phyloP scores from a whole-genome alignment of 2,329 filamentous ascomycete species.

The Scytalidium lignicola region DNA sequence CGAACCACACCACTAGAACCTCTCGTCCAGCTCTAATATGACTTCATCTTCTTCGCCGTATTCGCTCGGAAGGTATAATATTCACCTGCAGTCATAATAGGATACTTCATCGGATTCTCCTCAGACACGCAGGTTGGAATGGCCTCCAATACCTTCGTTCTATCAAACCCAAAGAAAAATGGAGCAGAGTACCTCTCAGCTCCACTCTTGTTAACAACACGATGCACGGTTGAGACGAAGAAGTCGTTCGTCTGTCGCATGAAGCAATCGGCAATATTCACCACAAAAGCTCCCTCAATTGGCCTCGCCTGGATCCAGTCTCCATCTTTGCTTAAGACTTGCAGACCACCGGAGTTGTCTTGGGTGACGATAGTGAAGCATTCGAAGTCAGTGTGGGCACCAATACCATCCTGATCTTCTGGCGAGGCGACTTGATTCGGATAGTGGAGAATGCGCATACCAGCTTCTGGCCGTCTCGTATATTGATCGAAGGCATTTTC shows the following conservation, averaged over 20 bases:
- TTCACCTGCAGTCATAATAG: slow-evolving; percentile 26
- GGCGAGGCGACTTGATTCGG: slow-evolving; percentile 26
- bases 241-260: slow-evolving; percentile 77
- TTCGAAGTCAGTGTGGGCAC: slow-evolving; percentile 37
- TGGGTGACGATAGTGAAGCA: slow-evolving; percentile 36
- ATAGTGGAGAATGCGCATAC: slow-evolving; percentile 36
- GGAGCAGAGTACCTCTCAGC: slow-evolving; percentile 72
- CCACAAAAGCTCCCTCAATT: slow-evolving; percentile 35
- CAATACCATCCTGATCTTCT: slow-evolving; percentile 28
- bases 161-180: slow-evolving; percentile 76
- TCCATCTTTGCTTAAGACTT: slow-evolving; percentile 37
- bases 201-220: slow-evolving; percentile 66
- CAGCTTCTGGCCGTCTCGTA: slow-evolving; percentile 35
- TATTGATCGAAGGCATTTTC: slow-evolving; percentile 33
- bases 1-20: no score
- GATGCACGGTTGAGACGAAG: slow-evolving; percentile 73
- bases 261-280: slow-evolving; percentile 50
- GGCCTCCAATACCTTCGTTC: slow-evolving; percentile 13
- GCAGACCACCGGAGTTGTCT: slow-evolving; percentile 26
- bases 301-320: slow-evolving; percentile 35
- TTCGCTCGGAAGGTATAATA: slow-evolving; percentile 31
- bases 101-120: slow-evolving; percentile 27
- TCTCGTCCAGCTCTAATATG: no score
- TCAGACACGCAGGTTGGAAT: slow-evolving; percentile 24
- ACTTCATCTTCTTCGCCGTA: neutral